Conservation (phyloP, 2,329 filamentous ascomycete species). For the Arthroderma uncinatum region DNA sequence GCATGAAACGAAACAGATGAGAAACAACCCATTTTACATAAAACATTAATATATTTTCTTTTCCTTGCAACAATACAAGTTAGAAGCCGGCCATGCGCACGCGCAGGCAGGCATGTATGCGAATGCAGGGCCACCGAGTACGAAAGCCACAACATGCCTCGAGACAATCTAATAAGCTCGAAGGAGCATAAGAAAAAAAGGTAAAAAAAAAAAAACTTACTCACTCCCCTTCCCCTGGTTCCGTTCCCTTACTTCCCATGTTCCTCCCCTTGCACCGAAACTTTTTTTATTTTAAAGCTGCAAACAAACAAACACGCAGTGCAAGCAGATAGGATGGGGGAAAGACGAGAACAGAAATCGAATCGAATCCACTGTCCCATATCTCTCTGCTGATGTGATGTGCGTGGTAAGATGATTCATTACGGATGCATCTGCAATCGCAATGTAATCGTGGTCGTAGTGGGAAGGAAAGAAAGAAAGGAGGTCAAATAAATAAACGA, state of each 20-base stretch:
- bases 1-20: neutral
- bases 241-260: neutral
- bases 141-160: neutral
- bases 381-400: neutral
- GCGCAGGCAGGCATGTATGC: neutral
- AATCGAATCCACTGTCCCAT: neutral
- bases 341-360: neutral
- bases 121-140: neutral
- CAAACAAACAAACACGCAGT: neutral
- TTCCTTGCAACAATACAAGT: neutral
- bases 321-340: no score
- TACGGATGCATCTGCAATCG: neutral
- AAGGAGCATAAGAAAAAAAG: neutral
- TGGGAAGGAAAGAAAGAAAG: neutral
- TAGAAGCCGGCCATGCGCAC: neutral
- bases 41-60: constrained; percentile 6
- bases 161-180: neutral
- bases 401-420: neutral
- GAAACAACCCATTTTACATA: neutral
- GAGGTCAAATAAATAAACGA: neutral
- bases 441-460: neutral
- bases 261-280: neutral
- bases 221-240: neutral
- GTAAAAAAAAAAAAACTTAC: neutral
- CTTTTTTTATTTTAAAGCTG: neutral